Percentiles rank a stretch among this genome's conserved stretches.
Conservation (phyloP, 1,284 basidiomycete species). For the Ceratobasidium sp. region DNA sequence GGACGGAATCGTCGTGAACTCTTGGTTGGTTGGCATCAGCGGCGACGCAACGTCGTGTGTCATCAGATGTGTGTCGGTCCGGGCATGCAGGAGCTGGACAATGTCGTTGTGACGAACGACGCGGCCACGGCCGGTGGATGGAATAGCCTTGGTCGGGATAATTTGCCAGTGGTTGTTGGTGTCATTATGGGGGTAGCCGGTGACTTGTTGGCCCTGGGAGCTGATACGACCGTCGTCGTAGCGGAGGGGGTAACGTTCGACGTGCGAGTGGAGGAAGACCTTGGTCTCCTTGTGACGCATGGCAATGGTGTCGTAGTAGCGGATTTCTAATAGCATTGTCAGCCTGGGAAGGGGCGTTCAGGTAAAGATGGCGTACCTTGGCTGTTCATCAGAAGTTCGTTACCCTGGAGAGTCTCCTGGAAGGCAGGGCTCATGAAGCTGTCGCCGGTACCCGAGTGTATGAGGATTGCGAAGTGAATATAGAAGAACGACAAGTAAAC, state of each 20-base stretch:
- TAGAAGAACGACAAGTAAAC: conserved; percentile 98
- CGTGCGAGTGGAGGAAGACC: conserved; percentile 92
- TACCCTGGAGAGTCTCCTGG: conserved; percentile 94
- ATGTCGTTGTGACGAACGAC: conserved; percentile 90
- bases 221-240: conserved; percentile 98
- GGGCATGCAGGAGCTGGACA: conserved; percentile 89
- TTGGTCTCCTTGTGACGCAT: conserved; percentile 94
- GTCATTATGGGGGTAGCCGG: conserved; percentile 94
- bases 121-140: conserved; percentile 87
- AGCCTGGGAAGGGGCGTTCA: not conserved
- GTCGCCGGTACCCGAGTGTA: conserved; percentile 92
- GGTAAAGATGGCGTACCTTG: conserved; percentile 68
- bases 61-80: conserved; percentile 83
- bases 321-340: conserved; percentile 72
- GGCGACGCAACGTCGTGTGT: conserved; percentile 99
- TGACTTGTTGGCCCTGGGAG: conserved; percentile 98
- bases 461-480: conserved; percentile 92
- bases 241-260: conserved; percentile 88
- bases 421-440: conserved; percentile 98
- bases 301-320: conserved; percentile 90
- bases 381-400: conserved; percentile 89
- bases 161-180: conserved; percentile 97
- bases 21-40: conserved; percentile 97
- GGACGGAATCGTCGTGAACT: conserved; percentile 91
- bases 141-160: conserved; percentile 91